phyloP scores from a whole-genome alignment of 108 stramenopile species.

The Stephanodiscus triporus region DNA sequence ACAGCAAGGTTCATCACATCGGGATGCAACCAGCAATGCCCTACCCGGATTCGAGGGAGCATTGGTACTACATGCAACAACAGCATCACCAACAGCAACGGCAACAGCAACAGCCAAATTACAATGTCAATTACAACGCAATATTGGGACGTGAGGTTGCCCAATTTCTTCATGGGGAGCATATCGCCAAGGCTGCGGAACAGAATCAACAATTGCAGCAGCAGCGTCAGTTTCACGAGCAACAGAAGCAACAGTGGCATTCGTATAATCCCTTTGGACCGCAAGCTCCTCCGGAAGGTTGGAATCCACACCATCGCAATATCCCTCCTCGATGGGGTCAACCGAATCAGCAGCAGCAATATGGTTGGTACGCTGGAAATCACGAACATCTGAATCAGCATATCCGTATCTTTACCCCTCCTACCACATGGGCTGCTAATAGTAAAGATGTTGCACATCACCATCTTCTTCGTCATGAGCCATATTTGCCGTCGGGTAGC shows the following conservation, averaged over 20 bases:
- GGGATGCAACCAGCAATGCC: not conserved
- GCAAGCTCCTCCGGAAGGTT: not conserved
- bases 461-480: too few relatives aligned
- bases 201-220: conserved; percentile 3
- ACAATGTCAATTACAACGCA: conserved; percentile 26
- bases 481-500: conserved; percentile 23
- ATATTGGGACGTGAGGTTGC: conserved; percentile 40
- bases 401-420: not conserved
- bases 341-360: conserved; percentile 28
- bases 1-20: not conserved
- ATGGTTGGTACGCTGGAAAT: not conserved
- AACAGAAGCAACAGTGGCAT: not conserved
- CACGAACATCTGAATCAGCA: not conserved
- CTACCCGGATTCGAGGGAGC: not conserved
- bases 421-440: too few relatives aligned
- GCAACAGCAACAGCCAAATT: conserved; percentile 12
- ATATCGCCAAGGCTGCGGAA: conserved; percentile 19
- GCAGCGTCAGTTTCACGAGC: not conserved
- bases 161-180: conserved; percentile 37
- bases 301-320: conserved; percentile 1
- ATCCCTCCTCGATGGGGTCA: conserved; percentile 12
- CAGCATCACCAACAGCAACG: conserved; percentile 24
- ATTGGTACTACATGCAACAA: conserved; percentile 15
- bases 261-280: conserved; percentile 6
- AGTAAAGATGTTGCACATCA: too few relatives aligned